Conservation (phyloP, 2,329 filamentous ascomycete genomes). For the Alternaria consortialis region DNA sequence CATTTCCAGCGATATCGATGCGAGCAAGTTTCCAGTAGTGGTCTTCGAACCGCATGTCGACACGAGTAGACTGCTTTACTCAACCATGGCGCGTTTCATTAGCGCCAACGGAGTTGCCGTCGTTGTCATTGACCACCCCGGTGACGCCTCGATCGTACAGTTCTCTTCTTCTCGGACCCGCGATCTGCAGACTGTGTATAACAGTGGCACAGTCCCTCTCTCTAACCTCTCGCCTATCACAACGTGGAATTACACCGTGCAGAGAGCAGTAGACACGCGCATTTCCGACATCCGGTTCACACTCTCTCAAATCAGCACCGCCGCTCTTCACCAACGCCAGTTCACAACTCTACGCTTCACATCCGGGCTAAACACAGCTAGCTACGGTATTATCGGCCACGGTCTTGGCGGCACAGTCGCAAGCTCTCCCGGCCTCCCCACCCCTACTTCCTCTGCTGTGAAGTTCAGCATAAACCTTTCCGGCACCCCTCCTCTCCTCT, state of each 20-base stretch:
- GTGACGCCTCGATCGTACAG: slow-evolving; percentile 57
- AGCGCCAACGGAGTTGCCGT: slow-evolving; percentile 59
- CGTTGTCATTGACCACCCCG: slow-evolving; percentile 60
- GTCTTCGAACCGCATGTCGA: slow-evolving; percentile 59
- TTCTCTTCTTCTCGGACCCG: slow-evolving; percentile 38
- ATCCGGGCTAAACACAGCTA: slow-evolving; percentile 9
- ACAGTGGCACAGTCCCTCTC: slow-evolving; percentile 27
- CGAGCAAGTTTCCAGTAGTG: slow-evolving; percentile 34
- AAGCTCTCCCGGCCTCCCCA: slow-evolving; percentile 21
- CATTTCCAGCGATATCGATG: slow-evolving; percentile 12
- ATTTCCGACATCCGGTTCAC: slow-evolving; percentile 30
- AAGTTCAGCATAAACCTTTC: slow-evolving; percentile 36
- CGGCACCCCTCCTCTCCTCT: slow-evolving; percentile 28
- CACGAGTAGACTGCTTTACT: slow-evolving; percentile 56
- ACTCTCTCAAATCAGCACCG: slow-evolving; percentile 19
- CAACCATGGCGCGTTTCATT: slow-evolving; percentile 56
- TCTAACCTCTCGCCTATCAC: slow-evolving; percentile 25
- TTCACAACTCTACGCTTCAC: slow-evolving; percentile 27
- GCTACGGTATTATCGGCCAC: slow-evolving; percentile 35
- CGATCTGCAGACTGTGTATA: slow-evolving; percentile 28
- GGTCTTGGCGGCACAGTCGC: slow-evolving; percentile 42
- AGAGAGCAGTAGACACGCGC: slow-evolving; percentile 24
- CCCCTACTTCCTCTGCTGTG: slow-evolving; percentile 10
- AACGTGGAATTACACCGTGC: slow-evolving; percentile 26
- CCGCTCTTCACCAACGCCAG: slow-evolving; percentile 5